Conservation (phyloP, 2,329 filamentous ascomycete genomes). For the Cercospora zeae-maydis region DNA sequence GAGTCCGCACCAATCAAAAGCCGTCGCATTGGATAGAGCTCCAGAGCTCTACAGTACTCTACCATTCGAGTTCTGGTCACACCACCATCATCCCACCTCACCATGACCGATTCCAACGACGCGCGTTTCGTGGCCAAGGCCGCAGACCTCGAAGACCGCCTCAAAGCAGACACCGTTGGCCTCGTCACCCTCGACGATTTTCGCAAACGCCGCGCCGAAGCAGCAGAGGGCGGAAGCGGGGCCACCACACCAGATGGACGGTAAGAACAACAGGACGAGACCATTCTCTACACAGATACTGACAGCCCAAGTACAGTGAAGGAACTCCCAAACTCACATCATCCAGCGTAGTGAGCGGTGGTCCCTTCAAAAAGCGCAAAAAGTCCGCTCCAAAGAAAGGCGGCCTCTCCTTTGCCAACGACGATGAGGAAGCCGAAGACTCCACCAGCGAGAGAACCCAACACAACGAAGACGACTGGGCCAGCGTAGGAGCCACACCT, state of each 20-base stretch:
- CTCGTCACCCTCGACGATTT: conserved; percentile 91
- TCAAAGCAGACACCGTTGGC: conserved; percentile 84
- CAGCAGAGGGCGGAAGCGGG: conserved; percentile 60
- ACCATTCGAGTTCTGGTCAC: conserved; percentile 3
- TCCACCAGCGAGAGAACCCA: conserved; percentile 2
- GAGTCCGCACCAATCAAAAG: conserved; percentile 1
- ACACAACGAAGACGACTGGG: background rate
- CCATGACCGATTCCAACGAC: conserved; percentile 23
- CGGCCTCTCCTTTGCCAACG: conserved; percentile 65
- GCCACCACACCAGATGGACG: conserved; percentile 55
- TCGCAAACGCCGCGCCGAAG: conserved; percentile 90
- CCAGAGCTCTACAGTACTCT: background rate
- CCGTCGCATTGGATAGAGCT: background rate
- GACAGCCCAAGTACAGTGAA: conserved; percentile 56
- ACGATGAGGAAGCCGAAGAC: conserved; percentile 63
- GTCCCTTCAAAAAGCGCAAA: conserved; percentile 55
- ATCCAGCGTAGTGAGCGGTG: background rate
- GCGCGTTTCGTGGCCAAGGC: conserved; percentile 70
- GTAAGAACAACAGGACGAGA: conserved; percentile 45
- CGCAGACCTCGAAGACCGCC: conserved; percentile 71
- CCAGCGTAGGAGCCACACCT: conserved; percentile 2
- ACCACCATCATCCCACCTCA: background rate
- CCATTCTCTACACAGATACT: conserved; percentile 38
- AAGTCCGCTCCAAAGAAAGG: conserved; percentile 51
- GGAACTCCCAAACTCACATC: conserved; percentile 45